Conservation (phyloP, 306 rosid genomes). For the Cucumis sativus region Cucumber_9930_V3 NC_026655.2:4496501-4497000, state of each 20-base stretch:
- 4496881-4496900: not conserved
- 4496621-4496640: too few species aligned
- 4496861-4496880: slow-evolving; percentile 35
- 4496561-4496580: too few species aligned
- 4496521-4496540: not conserved
- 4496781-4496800: not conserved
- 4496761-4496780: too few species aligned
- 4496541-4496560: not conserved
- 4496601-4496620: too few species aligned
- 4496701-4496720: not conserved
- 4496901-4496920: not conserved
- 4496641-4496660: not conserved
- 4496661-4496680: not conserved
- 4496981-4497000: slow-evolving; percentile 48
- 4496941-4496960: slow-evolving; percentile 66
- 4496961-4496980: slow-evolving; percentile 56
- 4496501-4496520: slow-evolving; percentile 5
- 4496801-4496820: not conserved
- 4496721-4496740: not conserved
- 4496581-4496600: too few species aligned
- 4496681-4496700: not conserved
- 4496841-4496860: slow-evolving; percentile 14
- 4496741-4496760: not conserved
- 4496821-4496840: not conserved
- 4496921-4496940: not conserved